Base-by-base conservation (phyloP, 805 yeast species). In the Sugiyamaella qingdaonensis region DNA sequence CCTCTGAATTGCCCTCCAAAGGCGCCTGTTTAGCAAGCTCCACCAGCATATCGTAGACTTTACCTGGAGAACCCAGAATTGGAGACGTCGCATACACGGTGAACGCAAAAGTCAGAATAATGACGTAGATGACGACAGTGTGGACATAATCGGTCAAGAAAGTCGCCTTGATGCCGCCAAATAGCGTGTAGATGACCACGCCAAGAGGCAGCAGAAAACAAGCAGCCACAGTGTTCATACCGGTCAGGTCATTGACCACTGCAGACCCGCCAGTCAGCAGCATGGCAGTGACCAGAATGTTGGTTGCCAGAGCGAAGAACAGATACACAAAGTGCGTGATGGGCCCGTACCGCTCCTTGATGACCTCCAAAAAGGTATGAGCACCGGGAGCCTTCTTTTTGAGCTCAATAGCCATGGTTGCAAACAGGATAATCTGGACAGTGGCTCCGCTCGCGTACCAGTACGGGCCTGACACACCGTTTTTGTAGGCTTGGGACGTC, bases 361-460 rank as follows among this genome's bases (percentile, higher is more conserved):
- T 79, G 52, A 90, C 86, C 71, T 91, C 98, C 60, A 89, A 75
- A 68, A 86, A 91, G 1, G 97, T 89, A 71, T 91, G 97, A 1
- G 95, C 95, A 47, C 82, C 85, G 2, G 97, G 97, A 11, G 97
- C 96, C 59, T 84, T 81, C 65, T 85, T 85, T 69, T 91, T 91
- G 34, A 90, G 87, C 67, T 87, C 90, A 58, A 91, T 88, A 10
- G 96, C 97, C 54, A 89, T 69, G 44, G 89, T 84, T 1, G 96
- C 88, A 69, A 91, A 91, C 50, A 89, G 74, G 19, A 89, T 84
- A 60, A 91, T 86, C 68, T 91, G 97, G 52, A 87, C 88, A 51
- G 88, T 79, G 1, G 96, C 97, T 65, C 97, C 98, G 2, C 94
- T 80, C 8, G 96, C 96, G 67, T 91, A 91, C 72, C 82, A 86